Evolutionary conservation across 1,284 basidiomycete species (phyloP).

Genomic region (Mrakiaceae sp.): DNA sequence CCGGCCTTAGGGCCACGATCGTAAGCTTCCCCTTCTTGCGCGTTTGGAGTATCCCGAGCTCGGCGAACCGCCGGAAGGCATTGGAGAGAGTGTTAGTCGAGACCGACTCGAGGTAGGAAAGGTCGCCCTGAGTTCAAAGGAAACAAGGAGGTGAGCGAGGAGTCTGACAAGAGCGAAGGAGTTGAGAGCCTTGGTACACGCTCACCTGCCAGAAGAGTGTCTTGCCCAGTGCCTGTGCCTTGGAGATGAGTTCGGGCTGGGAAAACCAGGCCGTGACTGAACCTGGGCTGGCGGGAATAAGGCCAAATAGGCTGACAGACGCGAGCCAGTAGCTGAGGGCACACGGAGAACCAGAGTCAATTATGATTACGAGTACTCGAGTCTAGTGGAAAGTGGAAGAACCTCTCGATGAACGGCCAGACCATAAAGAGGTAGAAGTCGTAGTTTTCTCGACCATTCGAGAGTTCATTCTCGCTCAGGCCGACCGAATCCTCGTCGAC

Average conservation of each 20-base stretch:
- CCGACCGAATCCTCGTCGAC: background rate
- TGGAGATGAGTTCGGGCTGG: slow-evolving; percentile 3
- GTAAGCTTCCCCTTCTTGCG: background rate
- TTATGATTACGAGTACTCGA: too few species aligned
- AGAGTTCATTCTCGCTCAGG: background rate
- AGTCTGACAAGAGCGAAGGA: background rate
- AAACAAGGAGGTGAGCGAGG: background rate
- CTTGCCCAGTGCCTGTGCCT: slow-evolving; percentile 3
- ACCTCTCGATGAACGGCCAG: slow-evolving; percentile 7
- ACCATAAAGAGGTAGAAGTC: slow-evolving; percentile 3
- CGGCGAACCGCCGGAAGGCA: background rate
- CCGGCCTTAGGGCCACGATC: background rate
- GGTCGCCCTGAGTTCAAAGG: background rate
- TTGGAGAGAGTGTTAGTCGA: slow-evolving; percentile 8
- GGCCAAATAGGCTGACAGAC: background rate
- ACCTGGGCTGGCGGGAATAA: background rate
- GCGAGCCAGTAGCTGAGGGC: slow-evolving; percentile 6
- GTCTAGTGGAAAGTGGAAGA: too few species aligned
- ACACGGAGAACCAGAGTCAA: too few species aligned
- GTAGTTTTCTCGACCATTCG: slow-evolving; percentile 3
- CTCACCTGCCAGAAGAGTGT: slow-evolving; percentile 10
- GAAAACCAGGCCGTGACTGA: background rate
- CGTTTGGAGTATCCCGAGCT: slow-evolving; percentile 3
- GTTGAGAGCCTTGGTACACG: background rate
- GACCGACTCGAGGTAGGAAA: slow-evolving; percentile 8